Conservation (phyloP, 2,329 filamentous ascomycete genomes). For the Westerdykella sp. region DNA sequence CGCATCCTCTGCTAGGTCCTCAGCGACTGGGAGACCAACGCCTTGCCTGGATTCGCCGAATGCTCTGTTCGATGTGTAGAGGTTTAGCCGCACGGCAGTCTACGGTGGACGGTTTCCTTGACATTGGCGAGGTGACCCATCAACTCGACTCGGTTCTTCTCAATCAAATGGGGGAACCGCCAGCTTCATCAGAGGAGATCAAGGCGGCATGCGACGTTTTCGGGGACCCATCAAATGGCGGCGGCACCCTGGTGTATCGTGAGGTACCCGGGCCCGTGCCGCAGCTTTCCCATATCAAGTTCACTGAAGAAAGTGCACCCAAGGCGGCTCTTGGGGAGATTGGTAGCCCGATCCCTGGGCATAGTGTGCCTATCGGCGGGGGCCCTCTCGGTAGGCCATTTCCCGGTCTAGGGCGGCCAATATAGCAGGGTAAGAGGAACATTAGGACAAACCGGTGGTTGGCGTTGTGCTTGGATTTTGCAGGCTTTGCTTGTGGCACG, state of each 20-base stretch:
- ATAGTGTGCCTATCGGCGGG: conserved; percentile 34
- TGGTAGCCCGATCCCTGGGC: conserved; percentile 42
- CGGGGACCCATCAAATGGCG: conserved; percentile 69
- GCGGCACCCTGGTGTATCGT: conserved; percentile 74
- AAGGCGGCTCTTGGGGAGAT: conserved; percentile 41
- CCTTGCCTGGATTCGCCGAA: conserved; percentile 35
- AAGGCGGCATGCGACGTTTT: conserved; percentile 85
- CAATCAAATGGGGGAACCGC: conserved; percentile 36
- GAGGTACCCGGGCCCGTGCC: conserved; percentile 40
- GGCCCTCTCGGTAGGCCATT: conserved; percentile 29
- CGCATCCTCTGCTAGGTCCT: conserved; percentile 12
- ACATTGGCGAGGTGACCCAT: conserved; percentile 56
- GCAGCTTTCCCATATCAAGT: conserved; percentile 39
- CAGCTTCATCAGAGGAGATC: conserved; percentile 60
- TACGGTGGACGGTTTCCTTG: conserved; percentile 60
- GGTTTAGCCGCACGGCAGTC: conserved; percentile 44
- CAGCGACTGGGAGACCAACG: conserved; percentile 24
- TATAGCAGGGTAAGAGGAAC: no score
- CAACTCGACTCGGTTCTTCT: conserved; percentile 52
- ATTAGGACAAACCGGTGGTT: no score
- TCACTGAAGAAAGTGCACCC: conserved; percentile 30
- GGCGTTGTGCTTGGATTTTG: no score
- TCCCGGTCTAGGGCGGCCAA: conserved; percentile 25
- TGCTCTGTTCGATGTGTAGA: conserved; percentile 75
- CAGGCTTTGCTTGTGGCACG: no score